phyloP scores from a whole-genome alignment of 176 grass and related monocot genomes.

The Areca catechu region DNA sequence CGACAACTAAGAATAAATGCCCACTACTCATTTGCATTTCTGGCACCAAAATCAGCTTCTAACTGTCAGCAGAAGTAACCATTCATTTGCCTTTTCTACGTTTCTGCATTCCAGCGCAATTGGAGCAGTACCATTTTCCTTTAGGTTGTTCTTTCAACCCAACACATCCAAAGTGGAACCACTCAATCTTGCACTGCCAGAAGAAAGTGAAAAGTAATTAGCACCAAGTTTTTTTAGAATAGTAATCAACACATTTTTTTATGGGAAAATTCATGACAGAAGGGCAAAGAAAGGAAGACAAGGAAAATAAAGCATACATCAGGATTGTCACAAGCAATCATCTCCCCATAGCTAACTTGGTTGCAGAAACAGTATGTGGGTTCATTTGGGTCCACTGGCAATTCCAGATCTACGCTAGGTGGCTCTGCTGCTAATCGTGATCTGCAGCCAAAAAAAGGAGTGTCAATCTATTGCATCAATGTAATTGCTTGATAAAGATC shows the following conservation, averaged over 20 bases:
- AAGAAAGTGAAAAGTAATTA: constrained; percentile 6
- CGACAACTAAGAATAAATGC: no score
- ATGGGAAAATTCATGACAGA: not conserved
- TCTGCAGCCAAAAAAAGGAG: constrained; percentile 20
- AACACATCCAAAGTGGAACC: constrained; percentile 91
- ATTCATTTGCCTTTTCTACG: constrained; percentile 71
- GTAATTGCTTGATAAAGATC: no score
- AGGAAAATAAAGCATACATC: constrained; percentile 30
- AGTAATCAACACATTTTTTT: no score
- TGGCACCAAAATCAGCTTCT: no score
- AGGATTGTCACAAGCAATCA: constrained; percentile 86
- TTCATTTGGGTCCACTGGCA: constrained; percentile 96
- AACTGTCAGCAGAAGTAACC: not conserved
- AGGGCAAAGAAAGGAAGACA: not conserved
- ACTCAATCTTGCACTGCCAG: constrained; percentile 94
- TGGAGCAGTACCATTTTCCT: constrained; percentile 93
- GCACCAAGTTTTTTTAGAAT: no score
- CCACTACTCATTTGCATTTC: no score
- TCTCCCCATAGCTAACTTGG: constrained; percentile 92
- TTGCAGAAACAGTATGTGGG: constrained; percentile 92
- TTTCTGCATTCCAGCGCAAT: constrained; percentile 57
- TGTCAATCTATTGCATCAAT: no score
- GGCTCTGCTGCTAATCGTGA: constrained; percentile 38
- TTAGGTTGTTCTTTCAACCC: constrained; percentile 90
- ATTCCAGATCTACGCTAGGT: constrained; percentile 61